Evolutionary conservation across 1,284 basidiomycete species (phyloP).

Genomic region (Anthracocystis setariae): DNA sequence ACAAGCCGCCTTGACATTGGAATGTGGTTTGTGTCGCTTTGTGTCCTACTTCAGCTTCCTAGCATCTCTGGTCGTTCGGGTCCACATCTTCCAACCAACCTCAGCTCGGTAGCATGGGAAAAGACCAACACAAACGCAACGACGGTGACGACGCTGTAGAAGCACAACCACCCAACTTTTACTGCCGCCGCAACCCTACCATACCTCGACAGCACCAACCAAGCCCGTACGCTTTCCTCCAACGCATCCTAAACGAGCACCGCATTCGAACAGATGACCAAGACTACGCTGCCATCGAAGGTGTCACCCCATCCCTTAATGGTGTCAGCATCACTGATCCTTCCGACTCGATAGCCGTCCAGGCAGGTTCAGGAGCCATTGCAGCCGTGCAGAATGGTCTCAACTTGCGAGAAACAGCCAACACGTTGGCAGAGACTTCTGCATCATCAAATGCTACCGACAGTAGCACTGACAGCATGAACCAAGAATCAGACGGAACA

Average conservation of each 20-base stretch:
- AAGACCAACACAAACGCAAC: slow-evolving; percentile 19
- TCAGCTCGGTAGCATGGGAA: slow-evolving; percentile 16
- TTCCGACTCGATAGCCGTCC: slow-evolving; percentile 17
- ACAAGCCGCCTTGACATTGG: slow-evolving; percentile 3
- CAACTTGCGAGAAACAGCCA: slow-evolving; percentile 27
- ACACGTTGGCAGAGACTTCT: slow-evolving; percentile 23
- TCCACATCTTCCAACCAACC: neutral
- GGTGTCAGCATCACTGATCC: neutral
- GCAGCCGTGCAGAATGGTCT: slow-evolving; percentile 39
- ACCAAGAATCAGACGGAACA: too few relatives aligned
- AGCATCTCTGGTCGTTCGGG: neutral
- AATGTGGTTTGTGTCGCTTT: neutral
- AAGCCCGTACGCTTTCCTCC: slow-evolving; percentile 41
- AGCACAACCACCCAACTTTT: slow-evolving; percentile 39
- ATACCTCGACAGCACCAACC: slow-evolving; percentile 38
- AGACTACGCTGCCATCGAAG: slow-evolving; percentile 11
- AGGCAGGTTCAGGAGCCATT: slow-evolving; percentile 25
- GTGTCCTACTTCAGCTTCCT: neutral
- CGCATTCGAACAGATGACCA: slow-evolving; percentile 13
- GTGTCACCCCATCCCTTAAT: neutral
- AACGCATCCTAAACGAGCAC: slow-evolving; percentile 47
- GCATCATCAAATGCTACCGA: neutral
- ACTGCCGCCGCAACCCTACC: slow-evolving; percentile 44
- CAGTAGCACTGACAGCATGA: too few relatives aligned
- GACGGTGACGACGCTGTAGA: slow-evolving; percentile 7